Percentiles rank a stretch among this genome's conserved stretches.
phyloP scores from a whole-genome alignment of 768 basidiomycete species.

The Leccinum fibrillosum region DNA sequence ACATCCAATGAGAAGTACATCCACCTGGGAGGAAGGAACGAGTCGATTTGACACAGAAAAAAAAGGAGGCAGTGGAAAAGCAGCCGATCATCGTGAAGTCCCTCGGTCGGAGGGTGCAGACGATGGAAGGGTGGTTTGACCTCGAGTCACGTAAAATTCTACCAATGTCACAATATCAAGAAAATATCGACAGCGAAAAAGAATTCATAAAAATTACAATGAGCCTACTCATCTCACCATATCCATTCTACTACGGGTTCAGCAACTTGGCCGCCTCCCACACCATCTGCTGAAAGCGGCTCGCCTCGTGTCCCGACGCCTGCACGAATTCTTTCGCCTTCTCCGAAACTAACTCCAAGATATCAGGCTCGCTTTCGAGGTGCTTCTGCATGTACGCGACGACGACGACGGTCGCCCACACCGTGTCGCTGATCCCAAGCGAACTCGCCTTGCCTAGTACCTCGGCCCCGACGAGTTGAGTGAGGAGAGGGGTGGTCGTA shows the following conservation, averaged over 20 bases:
- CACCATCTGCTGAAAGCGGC: constrained; percentile 21
- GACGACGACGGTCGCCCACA: constrained; percentile 51
- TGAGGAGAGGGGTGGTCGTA: constrained; percentile 28
- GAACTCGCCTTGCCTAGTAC: constrained; percentile 32
- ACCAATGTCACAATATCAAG: background rate
- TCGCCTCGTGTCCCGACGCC: background rate
- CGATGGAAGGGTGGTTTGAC: too few relatives aligned
- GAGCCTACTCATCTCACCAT: background rate
- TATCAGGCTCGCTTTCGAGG: constrained; percentile 35
- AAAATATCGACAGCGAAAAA: background rate
- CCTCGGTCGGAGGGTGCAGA: background rate
- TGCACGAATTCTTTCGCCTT: constrained; percentile 43
- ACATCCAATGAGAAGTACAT: background rate
- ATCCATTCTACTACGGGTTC: background rate
- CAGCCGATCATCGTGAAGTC: background rate
- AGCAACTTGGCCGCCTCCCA: constrained; percentile 11
- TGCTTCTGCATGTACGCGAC: constrained; percentile 44
- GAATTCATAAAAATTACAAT: too few relatives aligned
- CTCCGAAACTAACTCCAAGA: constrained; percentile 39
- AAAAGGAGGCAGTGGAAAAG: background rate
- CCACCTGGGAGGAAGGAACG: background rate
- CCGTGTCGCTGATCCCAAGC: constrained; percentile 28
- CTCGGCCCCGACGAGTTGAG: constrained; percentile 34
- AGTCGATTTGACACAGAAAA: background rate
- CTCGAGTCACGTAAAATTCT: background rate